Base-by-base conservation (phyloP, 2,329 filamentous ascomycete species). In the Pseudogymnoascus sp. region DNA sequence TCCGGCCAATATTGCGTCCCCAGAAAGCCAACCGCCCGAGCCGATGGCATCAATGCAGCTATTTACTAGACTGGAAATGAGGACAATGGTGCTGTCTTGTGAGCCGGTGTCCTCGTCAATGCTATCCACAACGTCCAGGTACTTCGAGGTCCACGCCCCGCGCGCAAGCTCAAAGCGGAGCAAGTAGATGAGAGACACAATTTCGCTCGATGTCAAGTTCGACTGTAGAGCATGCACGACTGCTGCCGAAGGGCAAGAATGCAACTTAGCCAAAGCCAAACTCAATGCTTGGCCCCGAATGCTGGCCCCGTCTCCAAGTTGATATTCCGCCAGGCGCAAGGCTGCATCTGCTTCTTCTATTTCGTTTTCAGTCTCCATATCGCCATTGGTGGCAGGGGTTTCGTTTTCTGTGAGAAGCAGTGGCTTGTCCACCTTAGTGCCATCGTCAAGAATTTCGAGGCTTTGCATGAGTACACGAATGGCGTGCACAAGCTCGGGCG, bases 1-100 rank as follows among this genome's bases (percentile, higher is more conserved):
- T 49, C 62, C 72, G 49, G 77, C 76, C 5, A 81, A 73, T 70
- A 83, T 75, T 52, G 80, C 77, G 66, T 84, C 84, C 66, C 87
- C 86, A 33, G 85, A 77, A 62, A 93, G 79, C 89, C 89, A 93
- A 18, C 89, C 89, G 61, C 85, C 85, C 8, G 87, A 81, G 1
- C 89, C 89, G 14, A 93, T 83, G 0, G 90, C 86, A 73, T 93
- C 90, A 45, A 93, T 80, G 65, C 89, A 90, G 69, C 86, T 85
- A 66, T 86, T 86, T 31, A 93, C 80, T 3, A 93, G 79, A 66
- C 88, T 85, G 14, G 88, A 84, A 65, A 93, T 88, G 41, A 90
- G 82, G 14, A 84, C 80, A 67, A 93, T 88, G 60, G 87, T 85
- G 59, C 84, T 84, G 69, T 91, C 86, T 18, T 87, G 84, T 0